Base-by-base conservation (phyloP, 352 stramenopile genomes). In the Vaucheria bursata region DNA sequence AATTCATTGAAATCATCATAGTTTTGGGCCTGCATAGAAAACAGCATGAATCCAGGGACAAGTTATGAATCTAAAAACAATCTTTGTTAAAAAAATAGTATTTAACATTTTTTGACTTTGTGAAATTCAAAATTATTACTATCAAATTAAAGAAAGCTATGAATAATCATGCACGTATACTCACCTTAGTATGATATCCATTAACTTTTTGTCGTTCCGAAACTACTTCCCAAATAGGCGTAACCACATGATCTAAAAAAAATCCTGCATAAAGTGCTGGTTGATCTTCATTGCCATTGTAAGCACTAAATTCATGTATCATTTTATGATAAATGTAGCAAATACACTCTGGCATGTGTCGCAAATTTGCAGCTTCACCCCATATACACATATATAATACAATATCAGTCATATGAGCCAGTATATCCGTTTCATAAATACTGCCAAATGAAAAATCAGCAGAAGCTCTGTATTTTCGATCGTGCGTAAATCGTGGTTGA, bases 1-100 rank as follows among this genome's bases (percentile, higher is more conserved):
- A 98, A 98, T 87, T 99, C 96, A 86, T 99, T 99, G 79, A 98
- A 97, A 81, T 99, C 96, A 53, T 99, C 96, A 82, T 99, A 99
- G 85, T 98, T 98, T 79, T 94, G 88, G 2, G 65, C 65, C 65
- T 72, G 65, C 59, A 38, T 25, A 50, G 5, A 50, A 50, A 12
- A 12, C 39, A 50, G 39, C 39, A 12, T 50, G 5, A 50, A 12
- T 5, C 12, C 39, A 50, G 39, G 39, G 12, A 50, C 39, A 50
- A 50, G 12, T 5, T 50, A 12, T 50, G 5, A 5, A 50, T 50
- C 5, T 50, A 50, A 5, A 50, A 12, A 5, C 12, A 50, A 12
- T 50, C 39, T 5, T 50, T 50, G 39, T 12, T 50, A 5, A 50
- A 50, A 50, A n/a, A n/a, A n/a, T n/a, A n/a, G n/a, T n/a, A n/a